Evolutionary conservation across 768 basidiomycete genomes (phyloP).

Genomic region (Mycena pura): DNA sequence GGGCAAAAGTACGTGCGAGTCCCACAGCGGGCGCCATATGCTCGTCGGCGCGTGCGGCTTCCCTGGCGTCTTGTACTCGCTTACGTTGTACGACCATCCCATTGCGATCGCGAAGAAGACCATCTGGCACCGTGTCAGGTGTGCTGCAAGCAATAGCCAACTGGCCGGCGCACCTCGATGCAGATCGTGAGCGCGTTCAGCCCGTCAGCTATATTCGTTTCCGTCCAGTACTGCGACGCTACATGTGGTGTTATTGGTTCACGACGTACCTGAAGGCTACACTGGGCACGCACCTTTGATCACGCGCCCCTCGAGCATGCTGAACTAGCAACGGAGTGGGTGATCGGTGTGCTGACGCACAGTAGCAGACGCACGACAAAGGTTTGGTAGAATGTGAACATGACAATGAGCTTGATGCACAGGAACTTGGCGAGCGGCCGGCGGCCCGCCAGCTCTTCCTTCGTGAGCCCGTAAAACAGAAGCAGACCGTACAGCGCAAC

Average conservation of each 20-base stretch:
- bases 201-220: constrained; percentile 84
- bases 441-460: constrained; percentile 75
- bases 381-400: constrained; percentile 89
- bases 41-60: neutral
- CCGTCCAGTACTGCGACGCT: constrained; percentile 85
- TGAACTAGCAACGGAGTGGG: constrained; percentile 53
- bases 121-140: constrained; percentile 60
- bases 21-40: constrained; percentile 10
- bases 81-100: constrained; percentile 82
- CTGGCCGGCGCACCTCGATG: constrained; percentile 64
- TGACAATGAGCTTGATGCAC: constrained; percentile 85
- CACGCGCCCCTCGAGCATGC: constrained; percentile 67
- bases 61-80: constrained; percentile 61
- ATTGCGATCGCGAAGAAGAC: constrained; percentile 78
- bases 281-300: constrained; percentile 59
- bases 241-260: neutral
- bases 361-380: constrained; percentile 60
- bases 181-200: constrained; percentile 82
- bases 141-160: neutral
- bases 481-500: constrained; percentile 88
- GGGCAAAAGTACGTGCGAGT: constrained; percentile 7
- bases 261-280: neutral
- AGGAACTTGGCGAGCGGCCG: constrained; percentile 87
- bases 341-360: neutral
- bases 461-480: constrained; percentile 81